phyloP scores from a whole-genome alignment of 2,329 filamentous ascomycete genomes.

The Paraphoma sp. region DNA sequence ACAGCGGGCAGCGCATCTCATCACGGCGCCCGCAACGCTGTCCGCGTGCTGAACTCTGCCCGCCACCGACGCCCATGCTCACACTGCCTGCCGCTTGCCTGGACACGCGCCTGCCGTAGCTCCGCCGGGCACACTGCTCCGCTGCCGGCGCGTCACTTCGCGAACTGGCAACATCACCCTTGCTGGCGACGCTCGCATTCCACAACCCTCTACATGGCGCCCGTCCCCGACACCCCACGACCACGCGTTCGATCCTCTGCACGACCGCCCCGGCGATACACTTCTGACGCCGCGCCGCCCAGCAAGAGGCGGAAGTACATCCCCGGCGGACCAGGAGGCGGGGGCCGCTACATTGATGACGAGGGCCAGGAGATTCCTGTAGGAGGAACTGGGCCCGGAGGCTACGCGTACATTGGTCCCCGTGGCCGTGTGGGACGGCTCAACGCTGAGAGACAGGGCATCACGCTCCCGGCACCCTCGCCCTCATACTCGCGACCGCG shows the following conservation, averaged over 20 bases:
- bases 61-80: slow-evolving; percentile 30
- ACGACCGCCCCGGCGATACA: slow-evolving; percentile 40
- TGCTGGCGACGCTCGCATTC: slow-evolving; percentile 33
- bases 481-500: slow-evolving; percentile 51
- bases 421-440: slow-evolving; percentile 62
- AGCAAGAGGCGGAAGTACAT: slow-evolving; percentile 68
- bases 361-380: slow-evolving; percentile 68
- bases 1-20: slow-evolving; percentile 15
- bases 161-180: slow-evolving; percentile 26
- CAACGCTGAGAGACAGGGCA: slow-evolving; percentile 51
- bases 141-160: slow-evolving; percentile 37
- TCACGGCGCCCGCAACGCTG: slow-evolving; percentile 23
- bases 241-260: slow-evolving; percentile 44
- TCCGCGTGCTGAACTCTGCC: slow-evolving; percentile 24
- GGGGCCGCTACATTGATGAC: slow-evolving; percentile 81
- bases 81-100: slow-evolving; percentile 21
- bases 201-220: slow-evolving; percentile 39
- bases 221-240: slow-evolving; percentile 44
- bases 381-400: slow-evolving; percentile 55
- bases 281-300: slow-evolving; percentile 51
- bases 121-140: slow-evolving; percentile 24
- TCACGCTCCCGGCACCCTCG: slow-evolving; percentile 54
- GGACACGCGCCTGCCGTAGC: slow-evolving; percentile 37
- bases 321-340: slow-evolving; percentile 84
- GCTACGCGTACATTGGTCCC: slow-evolving; percentile 59